Base-by-base conservation (phyloP, 108 stramenopile species). In the Nannochloropsis gaditana region DNA sequence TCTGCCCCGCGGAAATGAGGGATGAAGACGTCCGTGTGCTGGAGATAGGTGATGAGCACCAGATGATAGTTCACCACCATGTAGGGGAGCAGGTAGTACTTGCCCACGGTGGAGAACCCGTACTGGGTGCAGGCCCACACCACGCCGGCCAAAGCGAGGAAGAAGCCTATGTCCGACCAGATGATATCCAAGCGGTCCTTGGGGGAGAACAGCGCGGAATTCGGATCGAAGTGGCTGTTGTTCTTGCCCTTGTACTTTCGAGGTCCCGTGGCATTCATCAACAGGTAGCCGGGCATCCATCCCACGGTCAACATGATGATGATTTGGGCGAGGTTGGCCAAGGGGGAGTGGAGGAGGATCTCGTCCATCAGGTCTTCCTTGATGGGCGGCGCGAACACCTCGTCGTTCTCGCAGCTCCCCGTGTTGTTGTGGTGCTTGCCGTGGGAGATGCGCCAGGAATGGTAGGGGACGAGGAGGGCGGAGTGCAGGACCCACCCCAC, bases 391-490 rank as follows among this genome's bases (percentile, higher is more conserved):
- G 84, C 50, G 81, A 92, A 92, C 15, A 92, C 96, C 92, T 99
- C 99, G 79, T 97, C 99, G 87, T 99, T 95, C 88, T 94, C 92
- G 84, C 95, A 91, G 82, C 95, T 95, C 85, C 97, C 97, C 45
- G 97, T 97, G 82, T 97, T 95, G 85, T 93, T 91, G 91, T 99
- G 99, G 90, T 99, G 99, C 93, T 97, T 97, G 87, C 95, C 97
- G 90, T 99, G 99, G 45, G 97, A 91, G 47, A 92, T 91, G 21
- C 90, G 59, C 98, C 98, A 99, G 6, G 95, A 95, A 93, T 96
- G 97, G 97, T 99, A 99, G 5, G 99, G 99, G 41, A 99, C 99
- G 44, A 99, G 91, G 79, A 99, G 91, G 2, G 93, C 94, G 47
- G 97, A 96, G 90, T 99, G 99, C 89, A 96, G 88, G 81, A 99